These are phyloP conservation scores for Penicillium egyptiacum DNA, from an alignment of 495 filamentous ascomycete species.

Conservation along the genomic window DNA sequence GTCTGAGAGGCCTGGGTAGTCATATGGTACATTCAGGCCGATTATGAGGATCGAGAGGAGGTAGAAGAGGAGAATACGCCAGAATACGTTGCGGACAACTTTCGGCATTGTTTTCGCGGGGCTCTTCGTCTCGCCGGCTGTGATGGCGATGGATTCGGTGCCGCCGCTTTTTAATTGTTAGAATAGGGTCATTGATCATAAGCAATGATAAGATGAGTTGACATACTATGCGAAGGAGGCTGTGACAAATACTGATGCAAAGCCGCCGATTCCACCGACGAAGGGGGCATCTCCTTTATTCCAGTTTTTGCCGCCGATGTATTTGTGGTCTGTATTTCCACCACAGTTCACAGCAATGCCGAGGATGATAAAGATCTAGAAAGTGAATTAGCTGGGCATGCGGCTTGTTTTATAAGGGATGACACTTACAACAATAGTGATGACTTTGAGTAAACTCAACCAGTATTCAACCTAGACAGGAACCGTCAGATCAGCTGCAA, in stretches of 20 bases:
- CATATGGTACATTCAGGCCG: constrained; percentile 56
- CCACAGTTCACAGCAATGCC: constrained; percentile 54
- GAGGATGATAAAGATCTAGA: constrained; percentile 54
- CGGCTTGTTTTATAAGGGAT: background rate
- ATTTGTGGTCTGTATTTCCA: constrained; percentile 44
- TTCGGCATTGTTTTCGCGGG: constrained; percentile 49
- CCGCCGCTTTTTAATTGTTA: constrained; percentile 43
- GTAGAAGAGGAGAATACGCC: constrained; percentile 55
- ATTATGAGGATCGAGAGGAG: constrained; percentile 50
- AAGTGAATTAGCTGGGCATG: constrained; percentile 1
- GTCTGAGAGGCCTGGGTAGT: constrained; percentile 43
- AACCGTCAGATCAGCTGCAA: constrained; percentile 7
- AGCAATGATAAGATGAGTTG: background rate
- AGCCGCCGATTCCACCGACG: constrained; percentile 53
- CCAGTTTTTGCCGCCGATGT: constrained; percentile 50
- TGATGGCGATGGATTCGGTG: constrained; percentile 58
- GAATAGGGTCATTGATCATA: background rate
- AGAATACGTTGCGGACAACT: constrained; percentile 54
- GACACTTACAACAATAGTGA: constrained; percentile 47
- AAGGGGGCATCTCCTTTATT: constrained; percentile 51
- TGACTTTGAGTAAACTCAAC: constrained; percentile 55
- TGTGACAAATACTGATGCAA: constrained; percentile 54
- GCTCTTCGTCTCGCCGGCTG: constrained; percentile 54
- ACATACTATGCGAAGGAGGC: constrained; percentile 52
- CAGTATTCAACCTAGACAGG: constrained; percentile 51